Base-by-base conservation (phyloP, 2,329 filamentous ascomycete genomes). In the Cytospora piceae region DNA sequence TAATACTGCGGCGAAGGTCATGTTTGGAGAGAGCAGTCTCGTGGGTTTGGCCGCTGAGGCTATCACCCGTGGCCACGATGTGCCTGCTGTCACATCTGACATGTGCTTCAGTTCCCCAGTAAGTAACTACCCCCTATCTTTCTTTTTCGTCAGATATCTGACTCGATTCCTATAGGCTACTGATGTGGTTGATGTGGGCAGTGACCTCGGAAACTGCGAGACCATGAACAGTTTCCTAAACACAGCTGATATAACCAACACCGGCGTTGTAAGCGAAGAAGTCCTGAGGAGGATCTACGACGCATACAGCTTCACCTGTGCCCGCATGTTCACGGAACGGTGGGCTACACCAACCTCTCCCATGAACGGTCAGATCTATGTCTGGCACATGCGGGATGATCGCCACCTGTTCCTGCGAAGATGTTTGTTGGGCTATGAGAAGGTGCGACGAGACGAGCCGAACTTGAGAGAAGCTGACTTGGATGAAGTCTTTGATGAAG, bases 11-110 rank as follows among this genome's bases (percentile, higher is more conserved):
- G 29, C 32, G 24, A 46, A 22, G 27, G 52, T 60, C 22, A 60
- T 60, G 58, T 52, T 52, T 37, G 46, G 31, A n/a, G 58, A 60
- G 51, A 60, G 58, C 58, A 60, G 58, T 29, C 46, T 52, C 31
- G 9, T 60, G 29, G 58, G 58, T 3, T 0, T 60, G n/a, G 58
- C 58, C 32, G 58, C 14, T 9, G 58, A 60, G 51, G 17, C 46
- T 15, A 12, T 17, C 14, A 20, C 22, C 20, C 58, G 58, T 20
- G 58, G 31, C n/a, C 22, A 60, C 20, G 58, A 60, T 20, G 22
- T 20, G n/a, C 6, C 46, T 20, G 58, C 46, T 60, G 37, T 20
- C 58, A 53, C 51, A 29, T 24, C 37, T 39, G 58, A 60, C 31
- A 52, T 60, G 22, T 15, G 52, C 7, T 60, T 60, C 22, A 52